Evolutionary conservation across 345 rosid genomes (phyloP).

Genomic region (Crucihimalaya himalaica): DNA sequence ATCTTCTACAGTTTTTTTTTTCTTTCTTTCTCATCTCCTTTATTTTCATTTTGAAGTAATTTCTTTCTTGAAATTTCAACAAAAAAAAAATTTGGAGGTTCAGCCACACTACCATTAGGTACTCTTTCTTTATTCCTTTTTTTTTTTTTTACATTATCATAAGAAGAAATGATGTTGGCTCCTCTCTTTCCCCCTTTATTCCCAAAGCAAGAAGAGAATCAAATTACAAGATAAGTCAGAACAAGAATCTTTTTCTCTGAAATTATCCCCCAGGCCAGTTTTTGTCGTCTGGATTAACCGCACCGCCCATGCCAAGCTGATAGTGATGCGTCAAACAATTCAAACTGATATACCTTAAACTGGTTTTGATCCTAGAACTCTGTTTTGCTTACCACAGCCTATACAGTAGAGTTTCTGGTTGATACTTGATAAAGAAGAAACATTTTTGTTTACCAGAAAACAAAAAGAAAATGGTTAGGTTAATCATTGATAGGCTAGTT

Average conservation of each 20-base stretch:
- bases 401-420: background rate
- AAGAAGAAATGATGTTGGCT: background rate
- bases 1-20: background rate
- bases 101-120: background rate
- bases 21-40: background rate
- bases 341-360: background rate
- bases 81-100: too few species aligned
- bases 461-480: background rate
- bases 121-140: constrained; percentile 36
- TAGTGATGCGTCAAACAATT: background rate
- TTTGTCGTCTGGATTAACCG: too few species aligned
- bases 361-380: background rate
- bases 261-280: background rate
- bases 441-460: background rate
- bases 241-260: background rate
- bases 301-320: background rate
- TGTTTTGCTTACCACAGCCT: background rate
- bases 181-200: background rate
- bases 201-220: background rate
- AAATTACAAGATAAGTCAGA: background rate
- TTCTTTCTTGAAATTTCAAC: background rate
- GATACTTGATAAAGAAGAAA: background rate
- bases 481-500: background rate
- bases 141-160: background rate
- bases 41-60: constrained; percentile 12